phyloP scores from a whole-genome alignment of 192 early-diverging fungal species.

The Chytriomyces confervae region DNA sequence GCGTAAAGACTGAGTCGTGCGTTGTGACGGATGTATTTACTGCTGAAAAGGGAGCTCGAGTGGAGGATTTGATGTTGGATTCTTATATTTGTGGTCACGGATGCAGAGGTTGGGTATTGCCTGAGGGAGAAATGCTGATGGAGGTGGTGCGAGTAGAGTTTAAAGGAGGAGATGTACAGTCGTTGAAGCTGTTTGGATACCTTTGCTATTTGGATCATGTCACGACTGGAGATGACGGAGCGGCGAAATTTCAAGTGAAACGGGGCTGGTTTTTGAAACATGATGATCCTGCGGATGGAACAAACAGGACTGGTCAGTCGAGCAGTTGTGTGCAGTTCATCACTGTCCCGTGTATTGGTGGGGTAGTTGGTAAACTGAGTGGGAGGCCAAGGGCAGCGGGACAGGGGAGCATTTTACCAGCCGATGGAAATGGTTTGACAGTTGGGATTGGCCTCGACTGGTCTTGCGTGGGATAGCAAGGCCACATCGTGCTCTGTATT shows the following conservation, averaged over 20 bases:
- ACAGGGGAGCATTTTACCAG: neutral
- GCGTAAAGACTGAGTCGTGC: neutral
- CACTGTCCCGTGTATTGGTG: neutral
- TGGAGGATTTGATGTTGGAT: neutral
- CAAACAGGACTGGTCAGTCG: neutral
- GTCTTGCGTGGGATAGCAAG: neutral
- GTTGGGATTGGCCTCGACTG: neutral
- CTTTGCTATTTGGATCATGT: conserved; percentile 24
- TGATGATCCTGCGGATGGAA: neutral
- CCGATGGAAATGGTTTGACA: neutral
- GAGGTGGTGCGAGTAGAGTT: conserved; percentile 23
- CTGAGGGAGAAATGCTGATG: neutral
- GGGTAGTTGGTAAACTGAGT: neutral
- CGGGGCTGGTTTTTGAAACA: neutral
- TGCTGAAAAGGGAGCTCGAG: neutral
- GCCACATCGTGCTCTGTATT: neutral
- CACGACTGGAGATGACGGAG: neutral
- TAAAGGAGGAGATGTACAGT: neutral
- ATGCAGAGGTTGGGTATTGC: neutral
- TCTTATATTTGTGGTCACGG: neutral
- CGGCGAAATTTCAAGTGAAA: neutral
- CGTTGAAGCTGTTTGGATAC: conserved; percentile 17
- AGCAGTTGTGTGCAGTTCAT: neutral
- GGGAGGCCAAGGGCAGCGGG: neutral
- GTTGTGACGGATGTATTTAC: neutral